Evolutionary conservation across 176 grass and related monocot genomes (phyloP), one percentile per base, ranked within the genome.

Genomic region (Phragmites australis): DNA sequence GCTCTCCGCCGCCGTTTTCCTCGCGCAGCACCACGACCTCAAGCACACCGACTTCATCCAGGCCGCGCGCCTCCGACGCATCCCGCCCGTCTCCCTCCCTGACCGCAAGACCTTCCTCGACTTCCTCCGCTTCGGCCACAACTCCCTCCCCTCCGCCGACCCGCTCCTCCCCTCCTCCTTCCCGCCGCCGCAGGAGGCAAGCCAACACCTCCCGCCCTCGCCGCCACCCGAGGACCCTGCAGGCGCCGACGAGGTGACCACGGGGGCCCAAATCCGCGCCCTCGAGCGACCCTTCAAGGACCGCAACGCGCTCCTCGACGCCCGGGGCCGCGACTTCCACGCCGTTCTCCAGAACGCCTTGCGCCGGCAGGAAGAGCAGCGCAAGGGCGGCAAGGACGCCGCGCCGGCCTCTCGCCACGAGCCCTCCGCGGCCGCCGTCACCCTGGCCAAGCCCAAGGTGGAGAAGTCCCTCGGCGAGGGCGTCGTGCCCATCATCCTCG

Each of bases 21-120:
- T 98, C 73, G 85, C 89, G 41, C 92, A 89, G 66, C 89, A 98
- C 74, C 86, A 91, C 80, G 76, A 91, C 74, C 79, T 98, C 73
- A 92, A 94, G 79, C 92, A 97, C 88, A 97, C 92, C 21, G 95
- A 97, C 54, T 94, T 93, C 81, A 86, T 98, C 64, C 95, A 98
- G 77, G 89, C 95, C 41, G 87, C 92, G 14, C 83, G 92, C 31
- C 85, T 88, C 21, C 83, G 81, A 78, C 96, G 91, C 69, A 82
- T 98, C 88, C 90, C 90, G 25, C 75, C 96, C 9, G 82, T 98
- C 8, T 94, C 96, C 31, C 84, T 98, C 59, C 90, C 92, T 8
- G 90, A 95, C 82, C 92, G 92, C 50, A 94, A 94, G 72, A 80
- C 96, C 78, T 84, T 98, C 54, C 92, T 98, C 69, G 96, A 98